Base-by-base conservation (phyloP, 805 yeast genomes). In the Metschnikowia lunata region DNA sequence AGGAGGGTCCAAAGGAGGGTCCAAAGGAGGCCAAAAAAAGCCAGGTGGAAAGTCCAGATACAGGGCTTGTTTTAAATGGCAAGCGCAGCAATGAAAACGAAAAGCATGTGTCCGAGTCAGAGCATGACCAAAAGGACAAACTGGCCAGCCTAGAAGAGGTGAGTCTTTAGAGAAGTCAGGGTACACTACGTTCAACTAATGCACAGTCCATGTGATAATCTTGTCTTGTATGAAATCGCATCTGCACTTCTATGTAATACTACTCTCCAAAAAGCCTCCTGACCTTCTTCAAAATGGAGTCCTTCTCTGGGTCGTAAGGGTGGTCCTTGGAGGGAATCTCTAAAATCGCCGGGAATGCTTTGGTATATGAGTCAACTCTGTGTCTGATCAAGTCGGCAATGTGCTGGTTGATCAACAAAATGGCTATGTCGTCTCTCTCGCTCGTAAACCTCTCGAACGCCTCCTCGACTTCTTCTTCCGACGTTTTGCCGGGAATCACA, bases 251-350 rank as follows among this genome's bases (percentile, higher is more conserved):
- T 18, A 18, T 18, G 23, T 18, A 18, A 18, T 5, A 8, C 40
- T 73, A 88, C 69, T 93, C 98, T 36, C 99, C 98, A 71, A 91
- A 90, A 51, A 93, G 71, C 63, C 96, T 82, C 73, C 96, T 85
- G 30, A 93, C 99, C 64, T 96, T 85, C 69, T 91, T 83, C 67
- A 93, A 76, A 34, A 93, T 89, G 15, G 96, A 85, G 67, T 93
- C 99, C 80, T 91, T 93, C 64, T 91, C 98, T 15, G 99, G 99
- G 64, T 93, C 95, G 64, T 93, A 93, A 18, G 99, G 98, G 64
- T 93, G 98, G 61, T 93, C 99, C 72, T 93, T 93, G 12, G 97
- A 88, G 26, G 99, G 99, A 50, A 93, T 93, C 69, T 93, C 99
- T 60, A 93, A 74, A 38, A 93, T 80, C 3, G 99, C 97, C 8